Conservation (phyloP, 148 eudicot genomes). For the Vaccinium vitisidaea region DNA sequence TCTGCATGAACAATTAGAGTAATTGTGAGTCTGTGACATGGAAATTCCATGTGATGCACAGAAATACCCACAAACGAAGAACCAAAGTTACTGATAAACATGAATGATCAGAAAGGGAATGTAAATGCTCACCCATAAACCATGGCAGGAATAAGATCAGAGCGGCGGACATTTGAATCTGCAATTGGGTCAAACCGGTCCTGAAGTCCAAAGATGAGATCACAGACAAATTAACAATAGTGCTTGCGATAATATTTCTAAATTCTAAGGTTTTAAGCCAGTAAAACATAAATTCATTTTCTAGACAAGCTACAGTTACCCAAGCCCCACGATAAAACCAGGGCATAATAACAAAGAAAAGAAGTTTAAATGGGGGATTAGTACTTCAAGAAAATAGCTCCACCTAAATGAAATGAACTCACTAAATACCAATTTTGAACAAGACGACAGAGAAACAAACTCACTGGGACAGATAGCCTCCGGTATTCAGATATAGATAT, state of each 20-base stretch:
- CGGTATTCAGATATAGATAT: background rate
- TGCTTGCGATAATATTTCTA: background rate
- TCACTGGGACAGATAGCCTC: background rate
- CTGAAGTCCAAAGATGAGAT: slow-evolving; percentile 28
- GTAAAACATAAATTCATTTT: background rate
- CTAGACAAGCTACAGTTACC: background rate
- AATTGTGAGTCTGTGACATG: background rate
- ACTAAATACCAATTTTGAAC: background rate
- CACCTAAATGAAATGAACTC: background rate
- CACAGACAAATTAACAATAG: background rate
- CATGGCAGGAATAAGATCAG: slow-evolving; percentile 85
- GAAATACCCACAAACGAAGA: background rate
- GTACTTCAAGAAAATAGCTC: background rate
- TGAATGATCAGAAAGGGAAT: slow-evolving; percentile 6
- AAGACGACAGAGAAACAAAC: background rate
- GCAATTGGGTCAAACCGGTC: slow-evolving; percentile 84
- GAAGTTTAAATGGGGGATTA: background rate
- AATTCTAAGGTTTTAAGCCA: background rate
- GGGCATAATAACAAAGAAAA: background rate
- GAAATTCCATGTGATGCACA: background rate
- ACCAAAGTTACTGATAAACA: background rate
- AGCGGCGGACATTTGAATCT: slow-evolving; percentile 34
- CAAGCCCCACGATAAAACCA: background rate
- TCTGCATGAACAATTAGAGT: slow-evolving; percentile 36
- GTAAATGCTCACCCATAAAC: slow-evolving; percentile 71